These are phyloP conservation scores for Marchantia polymorpha DNA, from an alignment of 225 moss, liverwort and hornwort genomes.

Conservation along the genomic window DNA sequence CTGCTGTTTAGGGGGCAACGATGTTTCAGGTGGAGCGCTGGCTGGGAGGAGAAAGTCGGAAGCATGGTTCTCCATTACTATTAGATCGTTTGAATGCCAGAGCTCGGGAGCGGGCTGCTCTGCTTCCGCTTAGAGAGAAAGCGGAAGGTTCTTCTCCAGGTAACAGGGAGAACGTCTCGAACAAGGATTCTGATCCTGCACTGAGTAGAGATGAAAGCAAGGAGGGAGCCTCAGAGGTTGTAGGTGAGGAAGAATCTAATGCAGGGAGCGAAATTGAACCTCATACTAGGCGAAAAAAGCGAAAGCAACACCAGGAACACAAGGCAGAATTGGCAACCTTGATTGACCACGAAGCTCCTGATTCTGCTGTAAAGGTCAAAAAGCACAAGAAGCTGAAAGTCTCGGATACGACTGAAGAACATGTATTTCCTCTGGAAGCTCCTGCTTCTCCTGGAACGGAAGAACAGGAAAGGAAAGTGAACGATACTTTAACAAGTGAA, in stretches of 20 bases:
- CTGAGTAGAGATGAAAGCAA: constrained; percentile 15
- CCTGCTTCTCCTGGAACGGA: not conserved
- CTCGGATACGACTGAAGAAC: not conserved
- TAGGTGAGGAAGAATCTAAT: not conserved
- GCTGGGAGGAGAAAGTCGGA: constrained; percentile 10
- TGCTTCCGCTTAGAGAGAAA: not conserved
- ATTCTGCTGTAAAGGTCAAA: not conserved
- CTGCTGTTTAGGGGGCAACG: no score
- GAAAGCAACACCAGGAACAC: constrained; percentile 4
- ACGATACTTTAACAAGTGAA: not conserved
- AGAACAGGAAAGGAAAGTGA: constrained; percentile 28
- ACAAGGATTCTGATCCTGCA: no score
- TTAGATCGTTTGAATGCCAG: constrained; percentile 38
- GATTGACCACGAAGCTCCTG: not conserved
- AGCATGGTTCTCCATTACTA: not conserved
- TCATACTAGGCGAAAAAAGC: not conserved
- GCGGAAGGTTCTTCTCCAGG: not conserved
- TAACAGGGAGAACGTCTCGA: no score
- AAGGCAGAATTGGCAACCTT: not conserved
- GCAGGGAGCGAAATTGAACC: not conserved
- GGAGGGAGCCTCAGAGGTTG: not conserved
- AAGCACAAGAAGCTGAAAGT: constrained; percentile 25
- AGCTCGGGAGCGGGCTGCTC: constrained; percentile 40
- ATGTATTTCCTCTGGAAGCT: not conserved
- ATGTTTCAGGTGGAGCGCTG: constrained; percentile 45